phyloP scores from a whole-genome alignment of 73 alveolate species.

The Tetrahymena malaccensis region DNA sequence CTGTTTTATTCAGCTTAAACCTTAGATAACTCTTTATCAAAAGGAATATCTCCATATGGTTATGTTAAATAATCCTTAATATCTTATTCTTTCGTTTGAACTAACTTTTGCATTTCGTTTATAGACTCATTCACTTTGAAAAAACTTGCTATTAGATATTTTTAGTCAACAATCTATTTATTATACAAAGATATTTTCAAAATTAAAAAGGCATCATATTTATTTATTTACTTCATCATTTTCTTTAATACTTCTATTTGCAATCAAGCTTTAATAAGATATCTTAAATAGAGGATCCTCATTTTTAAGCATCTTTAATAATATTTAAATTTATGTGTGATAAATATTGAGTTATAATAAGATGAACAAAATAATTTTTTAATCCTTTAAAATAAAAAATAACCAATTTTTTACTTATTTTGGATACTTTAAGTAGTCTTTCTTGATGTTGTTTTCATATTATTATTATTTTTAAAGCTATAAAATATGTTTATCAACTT shows the following conservation, averaged over 20 bases:
- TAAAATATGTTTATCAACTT: background rate
- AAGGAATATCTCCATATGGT: background rate
- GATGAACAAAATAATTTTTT: background rate
- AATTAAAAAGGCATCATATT: background rate
- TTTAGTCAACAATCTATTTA: background rate
- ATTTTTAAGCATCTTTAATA: background rate
- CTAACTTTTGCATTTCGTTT: background rate
- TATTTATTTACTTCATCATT: background rate
- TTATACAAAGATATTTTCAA: background rate
- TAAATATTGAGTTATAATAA: background rate
- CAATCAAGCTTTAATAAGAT: background rate
- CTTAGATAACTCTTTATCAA: background rate
- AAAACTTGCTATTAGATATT: background rate
- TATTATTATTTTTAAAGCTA: background rate
- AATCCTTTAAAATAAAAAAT: too few relatives aligned
- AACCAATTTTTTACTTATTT: too few relatives aligned
- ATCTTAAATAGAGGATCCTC: background rate
- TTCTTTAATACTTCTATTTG: background rate
- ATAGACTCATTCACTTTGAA: background rate
- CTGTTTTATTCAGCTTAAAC: background rate
- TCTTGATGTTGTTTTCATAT: background rate
- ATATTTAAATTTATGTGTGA: background rate
- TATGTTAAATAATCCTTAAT: background rate
- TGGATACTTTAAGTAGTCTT: too few relatives aligned
- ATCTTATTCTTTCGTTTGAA: background rate